These are phyloP conservation scores for Microsporum audouinii DNA, from an alignment of 2,329 filamentous ascomycete species.

Conservation along the genomic window DNA sequence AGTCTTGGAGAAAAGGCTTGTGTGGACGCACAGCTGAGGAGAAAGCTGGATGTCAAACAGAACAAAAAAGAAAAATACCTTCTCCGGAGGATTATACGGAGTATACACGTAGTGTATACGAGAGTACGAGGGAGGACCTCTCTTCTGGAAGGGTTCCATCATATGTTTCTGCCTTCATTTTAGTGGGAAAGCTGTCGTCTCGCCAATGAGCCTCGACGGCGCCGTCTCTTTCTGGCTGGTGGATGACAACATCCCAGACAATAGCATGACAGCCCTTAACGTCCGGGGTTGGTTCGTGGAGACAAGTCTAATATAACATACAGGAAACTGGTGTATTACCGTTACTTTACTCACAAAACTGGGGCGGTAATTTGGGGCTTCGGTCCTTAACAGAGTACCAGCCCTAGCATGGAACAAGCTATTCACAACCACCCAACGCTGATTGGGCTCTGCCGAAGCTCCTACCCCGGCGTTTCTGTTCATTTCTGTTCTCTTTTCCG, in stretches of 20 bases:
- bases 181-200: background rate
- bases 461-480: background rate
- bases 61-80: no score
- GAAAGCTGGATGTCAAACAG: background rate
- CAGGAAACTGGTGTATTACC: no score
- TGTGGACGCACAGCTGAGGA: background rate
- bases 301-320: no score
- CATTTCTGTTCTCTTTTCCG: background rate
- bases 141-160: background rate
- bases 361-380: no score
- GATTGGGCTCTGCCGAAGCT: background rate
- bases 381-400: no score
- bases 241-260: no score
- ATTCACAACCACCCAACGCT: no score
- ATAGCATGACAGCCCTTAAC: no score
- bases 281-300: no score
- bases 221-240: background rate
- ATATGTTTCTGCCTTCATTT: background rate
- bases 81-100: background rate
- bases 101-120: background rate
- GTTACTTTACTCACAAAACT: no score
- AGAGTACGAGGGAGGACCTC: background rate
- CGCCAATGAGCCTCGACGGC: background rate
- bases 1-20: constrained; percentile 1
- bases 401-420: no score